A percentile compares a stretch with the other conserved stretches of the same genome.
phyloP scores from a whole-genome alignment of 345 rosid genomes.

The Lenwebbia sp. region DNA sequence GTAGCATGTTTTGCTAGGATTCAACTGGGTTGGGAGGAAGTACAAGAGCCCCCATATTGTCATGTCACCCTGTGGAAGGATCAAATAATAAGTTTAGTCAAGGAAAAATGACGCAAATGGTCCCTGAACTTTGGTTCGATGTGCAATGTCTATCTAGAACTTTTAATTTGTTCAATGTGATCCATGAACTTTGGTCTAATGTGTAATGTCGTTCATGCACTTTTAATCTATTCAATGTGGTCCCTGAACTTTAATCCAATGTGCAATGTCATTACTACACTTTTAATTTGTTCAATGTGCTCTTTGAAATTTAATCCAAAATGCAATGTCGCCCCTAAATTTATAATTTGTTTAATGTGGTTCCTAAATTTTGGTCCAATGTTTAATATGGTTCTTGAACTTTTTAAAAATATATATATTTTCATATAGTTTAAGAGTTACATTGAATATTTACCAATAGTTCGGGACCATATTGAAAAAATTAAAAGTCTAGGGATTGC shows the following conservation, averaged over 20 bases:
- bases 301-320: too few relatives aligned
- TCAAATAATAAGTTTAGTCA: not conserved
- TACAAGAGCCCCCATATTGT: not conserved
- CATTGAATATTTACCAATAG: not conserved
- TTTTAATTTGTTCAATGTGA: too few relatives aligned
- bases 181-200: too few relatives aligned
- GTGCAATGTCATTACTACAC: too few relatives aligned
- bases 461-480: not conserved
- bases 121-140: too few relatives aligned
- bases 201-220: too few relatives aligned
- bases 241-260: too few relatives aligned
- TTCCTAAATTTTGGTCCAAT: accelerated
- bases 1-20: not conserved
- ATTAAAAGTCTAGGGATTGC: not conserved
- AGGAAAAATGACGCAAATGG: not conserved
- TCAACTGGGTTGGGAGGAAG: not conserved
- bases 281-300: not conserved
- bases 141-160: too few relatives aligned
- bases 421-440: not conserved
- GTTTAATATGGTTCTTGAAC: not conserved
- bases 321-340: not conserved
- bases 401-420: not conserved
- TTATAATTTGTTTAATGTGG: not conserved
- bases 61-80: not conserved
- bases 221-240: too few relatives aligned